These are phyloP conservation scores for Turnera subulata DNA, from an alignment of 345 rosid genomes.

Conservation along the genomic window DNA sequence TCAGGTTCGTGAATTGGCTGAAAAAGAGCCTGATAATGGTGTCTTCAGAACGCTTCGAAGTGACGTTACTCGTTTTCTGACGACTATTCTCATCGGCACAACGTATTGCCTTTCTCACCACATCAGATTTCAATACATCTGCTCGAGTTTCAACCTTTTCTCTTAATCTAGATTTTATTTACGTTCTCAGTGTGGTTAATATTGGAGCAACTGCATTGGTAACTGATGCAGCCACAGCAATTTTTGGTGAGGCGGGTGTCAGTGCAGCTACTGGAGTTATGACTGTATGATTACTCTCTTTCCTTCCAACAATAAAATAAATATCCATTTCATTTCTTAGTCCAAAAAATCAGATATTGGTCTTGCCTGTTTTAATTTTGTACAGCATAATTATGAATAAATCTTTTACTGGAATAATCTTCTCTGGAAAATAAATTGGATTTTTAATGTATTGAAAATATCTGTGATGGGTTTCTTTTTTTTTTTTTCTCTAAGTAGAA, in stretches of 20 bases:
- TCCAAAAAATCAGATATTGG: too few relatives aligned
- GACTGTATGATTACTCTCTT: slow-evolving; percentile 61
- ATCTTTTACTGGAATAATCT: too few relatives aligned
- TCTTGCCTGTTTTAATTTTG: too few relatives aligned
- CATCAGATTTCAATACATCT: slow-evolving; percentile 13
- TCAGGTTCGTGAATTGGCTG: slow-evolving; percentile 95
- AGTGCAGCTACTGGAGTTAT: slow-evolving; percentile 98
- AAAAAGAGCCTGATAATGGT: slow-evolving; percentile 91
- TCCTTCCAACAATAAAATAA: background rate
- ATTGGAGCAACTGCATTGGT: slow-evolving; percentile 99
- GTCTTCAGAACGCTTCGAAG: slow-evolving; percentile 93
- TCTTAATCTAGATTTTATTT: slow-evolving; percentile 36
- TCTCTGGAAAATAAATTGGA: too few relatives aligned
- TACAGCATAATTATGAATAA: background rate
- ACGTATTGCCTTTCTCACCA: slow-evolving; percentile 51
- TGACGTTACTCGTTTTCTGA: slow-evolving; percentile 96
- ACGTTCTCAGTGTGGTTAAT: slow-evolving; percentile 69
- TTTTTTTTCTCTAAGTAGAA: too few relatives aligned
- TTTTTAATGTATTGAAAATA: too few relatives aligned
- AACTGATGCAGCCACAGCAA: slow-evolving; percentile 95
- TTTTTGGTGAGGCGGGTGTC: slow-evolving; percentile 99
- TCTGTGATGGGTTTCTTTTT: too few relatives aligned
- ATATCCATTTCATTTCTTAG: too few relatives aligned
- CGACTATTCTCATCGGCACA: slow-evolving; percentile 98
- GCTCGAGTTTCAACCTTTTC: slow-evolving; percentile 21